Evolutionary conservation across 1,284 basidiomycete genomes (phyloP), one percentile per base, ranked within the genome.

Genomic region (Marasmius fiardii): DNA sequence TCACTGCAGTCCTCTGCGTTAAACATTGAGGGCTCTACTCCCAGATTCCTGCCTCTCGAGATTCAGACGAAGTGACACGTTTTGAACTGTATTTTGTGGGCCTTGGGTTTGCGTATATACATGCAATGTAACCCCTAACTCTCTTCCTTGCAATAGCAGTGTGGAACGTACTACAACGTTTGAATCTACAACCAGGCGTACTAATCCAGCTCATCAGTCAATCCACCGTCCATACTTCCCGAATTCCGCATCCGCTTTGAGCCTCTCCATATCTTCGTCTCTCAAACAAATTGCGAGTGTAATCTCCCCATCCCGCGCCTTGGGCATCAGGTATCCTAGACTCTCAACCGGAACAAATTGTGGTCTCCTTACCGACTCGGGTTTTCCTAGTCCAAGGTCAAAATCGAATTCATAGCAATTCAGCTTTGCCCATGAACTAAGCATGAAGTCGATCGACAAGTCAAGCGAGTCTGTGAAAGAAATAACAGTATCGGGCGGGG

Each of bases 301-400:
- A 16, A 67, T 61, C 41, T 67, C 65, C 4, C 64, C 67, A 55
- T 64, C 61, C 48, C 12, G 16, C 48, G 35, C 51, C 51, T 61
- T 63, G 1, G 67, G 67, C 61, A 66, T 60, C 41, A 67, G 52
- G 59, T 67, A 67, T 24, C 64, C 43, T 53, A 68, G 57, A 53
- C 65, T 60, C 57, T 68, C 67, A 1, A 64, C 52, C 20, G 65
- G 64, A 35, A 50, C 47, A 45, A 66, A 64, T 16, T 50, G 56
- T 26, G 67, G 67, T 47, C 67, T 63, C 43, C 67, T 56, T 20
- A 68, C 67, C 20, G 61, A 57, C 49, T 66, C 65, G 14, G 66
- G 64, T 50, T 53, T 61, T 5, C 65, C 65, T 52, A 66, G 53
- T 8, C 60, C 64, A 10, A 68, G 53, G n/a, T 54, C 54, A 45